These are phyloP conservation scores for Acacia crassicarpa DNA, from an alignment of 306 rosid genomes.

Conservation along the genomic window DNA sequence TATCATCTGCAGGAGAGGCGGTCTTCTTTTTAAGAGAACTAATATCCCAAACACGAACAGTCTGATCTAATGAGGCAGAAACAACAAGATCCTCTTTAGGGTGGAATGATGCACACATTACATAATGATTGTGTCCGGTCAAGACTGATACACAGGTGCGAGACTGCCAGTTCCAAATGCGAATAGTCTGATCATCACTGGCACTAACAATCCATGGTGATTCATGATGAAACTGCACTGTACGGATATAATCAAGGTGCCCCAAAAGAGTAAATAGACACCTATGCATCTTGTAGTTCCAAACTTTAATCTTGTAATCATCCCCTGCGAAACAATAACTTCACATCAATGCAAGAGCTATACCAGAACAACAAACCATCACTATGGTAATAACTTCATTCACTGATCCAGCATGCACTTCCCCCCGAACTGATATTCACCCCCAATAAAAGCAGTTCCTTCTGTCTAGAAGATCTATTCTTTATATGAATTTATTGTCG, in stretches of 20 bases:
- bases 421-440: not conserved
- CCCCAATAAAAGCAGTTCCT: not conserved
- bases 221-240: conserved; percentile 96
- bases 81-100: conserved; percentile 94
- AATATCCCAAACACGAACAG: conserved; percentile 98
- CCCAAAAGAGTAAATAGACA: conserved; percentile 95
- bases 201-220: conserved; percentile 97
- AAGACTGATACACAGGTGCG: conserved; percentile 94
- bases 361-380: conserved; percentile 7
- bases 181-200: conserved; percentile 98
- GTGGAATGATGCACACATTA: conserved; percentile 96
- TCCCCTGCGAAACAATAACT: conserved; percentile 60
- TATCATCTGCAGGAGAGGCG: conserved; percentile 91
- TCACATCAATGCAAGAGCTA: not conserved
- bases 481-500: not conserved
- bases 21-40: conserved; percentile 89
- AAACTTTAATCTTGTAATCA: conserved; percentile 96
- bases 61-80: conserved; percentile 95
- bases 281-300: conserved; percentile 98
- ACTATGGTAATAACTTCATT: not conserved
- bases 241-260: conserved; percentile 96
- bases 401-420: not conserved
- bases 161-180: conserved; percentile 99
- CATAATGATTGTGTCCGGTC: conserved; percentile 98
- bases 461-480: not conserved